Evolutionary conservation across 768 basidiomycete species (phyloP).

Genomic region (Pholiota molesta): DNA sequence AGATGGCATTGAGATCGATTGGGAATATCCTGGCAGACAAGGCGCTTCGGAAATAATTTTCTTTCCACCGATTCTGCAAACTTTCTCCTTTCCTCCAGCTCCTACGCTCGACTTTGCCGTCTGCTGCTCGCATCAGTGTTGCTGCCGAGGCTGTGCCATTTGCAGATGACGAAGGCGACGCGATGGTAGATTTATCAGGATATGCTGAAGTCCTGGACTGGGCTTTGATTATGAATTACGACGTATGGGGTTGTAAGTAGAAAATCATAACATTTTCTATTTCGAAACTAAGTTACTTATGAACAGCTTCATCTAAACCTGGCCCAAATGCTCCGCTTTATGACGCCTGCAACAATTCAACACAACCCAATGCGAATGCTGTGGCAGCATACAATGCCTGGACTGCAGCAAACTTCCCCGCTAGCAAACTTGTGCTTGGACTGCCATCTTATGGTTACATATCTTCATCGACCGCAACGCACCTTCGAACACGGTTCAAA

Average conservation of each 20-base stretch:
- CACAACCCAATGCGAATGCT: constrained; percentile 77
- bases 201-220: constrained; percentile 80
- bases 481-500: constrained; percentile 46
- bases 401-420: constrained; percentile 81
- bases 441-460: constrained; percentile 88
- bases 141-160: constrained; percentile 81
- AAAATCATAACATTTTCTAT: constrained; percentile 4
- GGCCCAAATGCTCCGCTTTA: constrained; percentile 91
- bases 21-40: constrained; percentile 86
- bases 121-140: constrained; percentile 67
- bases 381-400: constrained; percentile 69
- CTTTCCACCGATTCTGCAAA: constrained; percentile 66
- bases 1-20: constrained; percentile 94
- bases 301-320: constrained; percentile 65
- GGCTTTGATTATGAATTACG: constrained; percentile 94
- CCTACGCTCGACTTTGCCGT: constrained; percentile 65
- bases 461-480: constrained; percentile 55
- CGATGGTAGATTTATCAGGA: constrained; percentile 63
- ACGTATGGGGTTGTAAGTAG: constrained; percentile 76
- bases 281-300: constrained; percentile 8
- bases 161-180: constrained; percentile 57
- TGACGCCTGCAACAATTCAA: constrained; percentile 79
- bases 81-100: constrained; percentile 74
- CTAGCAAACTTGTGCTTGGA: constrained; percentile 77
- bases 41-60: constrained; percentile 63